These are phyloP conservation scores for Nigrograna mackinnonii DNA, from an alignment of 2,329 filamentous ascomycete genomes.

Conservation along the genomic window DNA sequence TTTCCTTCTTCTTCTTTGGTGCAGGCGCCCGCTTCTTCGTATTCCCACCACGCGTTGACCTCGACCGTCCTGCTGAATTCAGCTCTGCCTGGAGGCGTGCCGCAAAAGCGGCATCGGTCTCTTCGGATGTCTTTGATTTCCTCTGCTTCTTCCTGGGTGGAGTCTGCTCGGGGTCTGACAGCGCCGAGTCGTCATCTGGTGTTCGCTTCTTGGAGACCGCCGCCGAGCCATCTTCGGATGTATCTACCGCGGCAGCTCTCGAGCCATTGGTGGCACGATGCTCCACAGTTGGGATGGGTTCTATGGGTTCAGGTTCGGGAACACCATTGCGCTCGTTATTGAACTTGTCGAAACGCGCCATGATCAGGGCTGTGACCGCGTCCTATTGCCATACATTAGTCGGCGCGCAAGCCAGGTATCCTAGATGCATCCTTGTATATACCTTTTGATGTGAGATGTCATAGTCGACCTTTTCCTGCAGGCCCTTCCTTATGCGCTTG, in stretches of 20 bases:
- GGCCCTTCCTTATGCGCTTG: slow-evolving; percentile 66
- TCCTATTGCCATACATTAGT: no score
- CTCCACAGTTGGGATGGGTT: slow-evolving; percentile 43
- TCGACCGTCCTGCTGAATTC: slow-evolving; percentile 67
- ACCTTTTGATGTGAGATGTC: slow-evolving; percentile 68
- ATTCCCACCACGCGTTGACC: slow-evolving; percentile 76
- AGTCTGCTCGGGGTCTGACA: slow-evolving; percentile 45
- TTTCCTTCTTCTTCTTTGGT: slow-evolving; percentile 71
- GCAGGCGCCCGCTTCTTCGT: slow-evolving; percentile 57
- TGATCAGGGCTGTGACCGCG: slow-evolving; percentile 51
- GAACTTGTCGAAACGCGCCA: slow-evolving; percentile 54
- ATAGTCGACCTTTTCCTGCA: slow-evolving; percentile 63
- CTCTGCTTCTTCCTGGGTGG: slow-evolving; percentile 61
- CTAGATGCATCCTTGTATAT: no score
- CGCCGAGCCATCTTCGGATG: slow-evolving; percentile 23
- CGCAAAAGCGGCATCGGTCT: slow-evolving; percentile 85
- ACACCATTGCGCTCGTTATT: slow-evolving; percentile 37
- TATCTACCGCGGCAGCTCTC: slow-evolving; percentile 20
- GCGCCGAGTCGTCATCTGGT: slow-evolving; percentile 41
- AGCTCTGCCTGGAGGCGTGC: slow-evolving; percentile 91
- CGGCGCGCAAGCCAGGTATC: background rate
- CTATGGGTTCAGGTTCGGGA: slow-evolving; percentile 24
- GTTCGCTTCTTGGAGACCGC: slow-evolving; percentile 45
- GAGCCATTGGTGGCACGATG: slow-evolving; percentile 27
- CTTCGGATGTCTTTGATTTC: slow-evolving; percentile 67